These are phyloP conservation scores for Spergularia marina DNA, from an alignment of 148 eudicot genomes.

Conservation along the genomic window DNA sequence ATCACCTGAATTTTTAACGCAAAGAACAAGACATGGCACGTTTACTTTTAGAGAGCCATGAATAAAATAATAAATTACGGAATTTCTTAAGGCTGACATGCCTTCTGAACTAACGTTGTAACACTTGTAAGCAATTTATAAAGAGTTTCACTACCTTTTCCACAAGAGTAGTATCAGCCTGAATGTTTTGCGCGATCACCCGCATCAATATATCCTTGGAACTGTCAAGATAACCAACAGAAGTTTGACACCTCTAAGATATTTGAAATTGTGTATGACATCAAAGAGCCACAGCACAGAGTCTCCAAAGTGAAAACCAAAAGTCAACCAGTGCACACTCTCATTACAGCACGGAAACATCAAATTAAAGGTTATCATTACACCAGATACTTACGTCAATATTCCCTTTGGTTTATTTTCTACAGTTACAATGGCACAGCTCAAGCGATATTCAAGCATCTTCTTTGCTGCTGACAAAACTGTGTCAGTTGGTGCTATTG, in stretches of 20 bases:
- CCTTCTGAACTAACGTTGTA: not conserved
- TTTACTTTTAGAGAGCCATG: not conserved
- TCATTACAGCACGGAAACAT: not conserved
- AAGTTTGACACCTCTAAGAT: not conserved
- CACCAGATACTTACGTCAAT: constrained; percentile 55
- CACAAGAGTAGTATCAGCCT: constrained; percentile 75
- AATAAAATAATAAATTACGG: not conserved
- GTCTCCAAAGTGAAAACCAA: constrained; percentile 3
- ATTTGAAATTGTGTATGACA: not conserved
- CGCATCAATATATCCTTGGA: constrained; percentile 96
- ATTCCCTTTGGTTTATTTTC: constrained; percentile 87
- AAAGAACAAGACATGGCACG: not conserved
- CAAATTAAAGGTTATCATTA: not conserved
- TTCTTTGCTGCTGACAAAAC: constrained; percentile 71
- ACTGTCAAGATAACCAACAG: constrained; percentile 34
- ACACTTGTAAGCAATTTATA: not conserved
- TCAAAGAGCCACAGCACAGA: not conserved
- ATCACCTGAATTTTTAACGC: constrained; percentile 54
- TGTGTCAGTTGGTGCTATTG: constrained; percentile 85
- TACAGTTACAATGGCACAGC: constrained; percentile 74
- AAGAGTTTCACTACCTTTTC: constrained; percentile 57
- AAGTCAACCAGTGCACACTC: not conserved
- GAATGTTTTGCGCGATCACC: constrained; percentile 73
- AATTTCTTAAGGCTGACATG: not conserved
- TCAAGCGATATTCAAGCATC: constrained; percentile 65